Base-by-base conservation (phyloP, 1,139 yeast genomes). In the Kurtzmaniella quercitrusa region DNA sequence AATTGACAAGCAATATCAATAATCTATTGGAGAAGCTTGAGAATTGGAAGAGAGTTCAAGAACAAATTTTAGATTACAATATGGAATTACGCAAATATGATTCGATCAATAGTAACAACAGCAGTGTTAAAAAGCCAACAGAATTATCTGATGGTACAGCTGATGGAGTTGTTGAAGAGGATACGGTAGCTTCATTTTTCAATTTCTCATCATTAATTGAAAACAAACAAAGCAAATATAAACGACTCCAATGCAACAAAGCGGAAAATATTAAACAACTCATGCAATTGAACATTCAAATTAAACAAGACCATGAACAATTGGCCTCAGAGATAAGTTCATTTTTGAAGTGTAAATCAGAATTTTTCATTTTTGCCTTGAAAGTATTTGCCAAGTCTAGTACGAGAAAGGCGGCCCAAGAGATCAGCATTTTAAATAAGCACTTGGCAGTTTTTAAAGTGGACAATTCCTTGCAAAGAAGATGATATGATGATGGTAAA, bases 301-400 rank as follows among this genome's bases (percentile, higher is more conserved):
- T 78, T 37, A 77, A 73, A 49, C 51, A 56, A 42, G 72, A 68
- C 25, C 86, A 85, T 58, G 91, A 84, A 54, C 54, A 59, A 3
- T 54, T 83, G 10, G 90, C 91, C 0, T 73, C 79, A 41, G 86
- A 82, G 53, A 67, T 83, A 17, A 81, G 84, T 41, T 74, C 73
- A 43, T 82, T 77, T 47, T 61, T 84, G 48, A 69, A 65, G 44
- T 80, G 75, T 58, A 76, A 77, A 52, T 60, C 75, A 1, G 59
- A 60, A 1, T 69, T 77, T 48, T 50, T 77, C 39, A 55, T 55
- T 36, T 61, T 66, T 43, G 66, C 69, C 1, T 53, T 79, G 21
- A 65, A 62, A 43, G 60, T 59, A 42, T 68, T 64, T 47, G 62
- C 65, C 1, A 40, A 38, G n/a, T 12, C 25, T 17, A 36, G 38